A percentile compares a stretch with the other conserved stretches of the same genome.
Conservation (phyloP, 2,329 filamentous ascomycete species). For the Colletotrichum kahawae region DNA sequence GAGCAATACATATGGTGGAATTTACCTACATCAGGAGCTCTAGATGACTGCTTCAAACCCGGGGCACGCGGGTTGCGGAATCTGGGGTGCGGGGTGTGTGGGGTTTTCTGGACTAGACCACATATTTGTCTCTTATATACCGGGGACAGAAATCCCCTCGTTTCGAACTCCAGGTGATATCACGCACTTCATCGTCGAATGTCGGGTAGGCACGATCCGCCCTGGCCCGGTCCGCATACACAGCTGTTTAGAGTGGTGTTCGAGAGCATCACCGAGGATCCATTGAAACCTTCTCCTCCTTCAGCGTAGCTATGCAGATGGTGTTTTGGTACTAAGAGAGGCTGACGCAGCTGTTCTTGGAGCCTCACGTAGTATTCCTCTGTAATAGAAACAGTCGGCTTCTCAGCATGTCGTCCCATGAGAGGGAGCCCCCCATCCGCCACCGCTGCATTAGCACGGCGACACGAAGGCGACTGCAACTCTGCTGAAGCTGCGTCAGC, state of each 20-base stretch:
- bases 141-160: not conserved
- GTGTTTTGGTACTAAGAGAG: not conserved
- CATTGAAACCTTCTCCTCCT: not conserved
- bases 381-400: not conserved
- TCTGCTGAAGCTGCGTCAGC: not conserved
- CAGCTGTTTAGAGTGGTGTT: not conserved
- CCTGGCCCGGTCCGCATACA: not conserved
- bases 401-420: not conserved
- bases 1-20: not conserved
- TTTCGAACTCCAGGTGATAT: not conserved
- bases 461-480: not conserved
- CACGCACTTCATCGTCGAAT: not conserved
- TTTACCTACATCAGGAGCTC: rapidly evolving
- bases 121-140: not conserved
- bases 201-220: not conserved
- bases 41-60: not conserved
- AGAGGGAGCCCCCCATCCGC: not conserved
- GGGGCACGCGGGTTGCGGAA: not conserved
- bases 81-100: not conserved
- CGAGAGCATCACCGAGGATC: not conserved
- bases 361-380: not conserved
- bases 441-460: not conserved
- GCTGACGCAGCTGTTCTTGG: not conserved
- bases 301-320: not conserved
- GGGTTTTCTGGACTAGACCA: not conserved